These are phyloP conservation scores for Penicillium sp. DNA, from an alignment of 2,329 filamentous ascomycete genomes.

Conservation along the genomic window DNA sequence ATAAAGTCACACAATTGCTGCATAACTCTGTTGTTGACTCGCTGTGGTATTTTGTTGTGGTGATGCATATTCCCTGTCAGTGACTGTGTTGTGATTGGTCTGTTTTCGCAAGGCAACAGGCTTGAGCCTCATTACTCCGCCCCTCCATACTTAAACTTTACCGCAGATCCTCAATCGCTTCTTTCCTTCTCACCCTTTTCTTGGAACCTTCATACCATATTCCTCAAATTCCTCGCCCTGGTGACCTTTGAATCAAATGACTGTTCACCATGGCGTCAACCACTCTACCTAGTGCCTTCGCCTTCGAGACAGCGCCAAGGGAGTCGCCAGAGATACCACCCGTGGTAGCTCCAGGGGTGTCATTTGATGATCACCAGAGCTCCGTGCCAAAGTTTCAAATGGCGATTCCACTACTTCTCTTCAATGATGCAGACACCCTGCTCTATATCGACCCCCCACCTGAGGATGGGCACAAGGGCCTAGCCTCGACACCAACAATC, in stretches of 20 bases:
- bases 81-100: background rate
- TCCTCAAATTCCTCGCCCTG: background rate
- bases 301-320: background rate
- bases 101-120: background rate
- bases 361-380: background rate
- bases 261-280: background rate
- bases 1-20: too few species aligned
- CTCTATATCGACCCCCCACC: slow-evolving; percentile 38
- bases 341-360: background rate
- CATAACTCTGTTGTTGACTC: background rate
- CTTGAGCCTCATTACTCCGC: slow-evolving; percentile 6
- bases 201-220: background rate
- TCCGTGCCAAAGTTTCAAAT: background rate
- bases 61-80: background rate
- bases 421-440: slow-evolving; percentile 37
- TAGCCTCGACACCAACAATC: slow-evolving; percentile 17
- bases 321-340: background rate
- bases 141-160: background rate
- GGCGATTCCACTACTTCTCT: slow-evolving; percentile 17
- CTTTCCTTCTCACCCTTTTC: background rate
- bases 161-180: background rate
- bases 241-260: background rate
- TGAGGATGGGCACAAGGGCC: slow-evolving; percentile 10
- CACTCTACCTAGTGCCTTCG: background rate
- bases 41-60: background rate